Conservation (phyloP, 2,329 filamentous ascomycete species). For the Amauroascus verrucosus region DNA sequence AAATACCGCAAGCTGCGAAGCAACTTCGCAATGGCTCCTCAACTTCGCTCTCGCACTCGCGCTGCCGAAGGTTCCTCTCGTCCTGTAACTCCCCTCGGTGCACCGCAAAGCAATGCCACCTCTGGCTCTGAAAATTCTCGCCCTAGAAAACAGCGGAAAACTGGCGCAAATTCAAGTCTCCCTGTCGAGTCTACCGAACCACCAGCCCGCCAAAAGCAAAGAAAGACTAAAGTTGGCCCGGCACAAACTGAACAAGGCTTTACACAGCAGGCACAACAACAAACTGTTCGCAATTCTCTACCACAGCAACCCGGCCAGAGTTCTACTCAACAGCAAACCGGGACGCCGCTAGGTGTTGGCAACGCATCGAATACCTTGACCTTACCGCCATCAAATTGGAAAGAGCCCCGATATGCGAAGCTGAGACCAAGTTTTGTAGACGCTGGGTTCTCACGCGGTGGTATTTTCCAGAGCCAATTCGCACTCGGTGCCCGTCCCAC, state of each 20-base stretch:
- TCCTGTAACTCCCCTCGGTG: slow-evolving; percentile 25
- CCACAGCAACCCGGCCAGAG: background rate
- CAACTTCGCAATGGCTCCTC: slow-evolving; percentile 25
- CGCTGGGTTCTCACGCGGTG: background rate
- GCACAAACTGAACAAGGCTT: background rate
- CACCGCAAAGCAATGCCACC: slow-evolving; percentile 19
- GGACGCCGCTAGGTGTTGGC: background rate
- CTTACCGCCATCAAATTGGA: background rate
- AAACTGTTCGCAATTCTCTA: background rate
- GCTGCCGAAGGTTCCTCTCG: slow-evolving; percentile 25
- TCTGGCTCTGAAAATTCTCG: slow-evolving; percentile 24
- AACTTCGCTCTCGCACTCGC: slow-evolving; percentile 28
- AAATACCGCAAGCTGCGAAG: slow-evolving; percentile 16
- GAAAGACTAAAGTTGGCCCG: slow-evolving; percentile 11
- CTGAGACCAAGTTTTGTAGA: background rate
- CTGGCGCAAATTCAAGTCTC: slow-evolving; percentile 17
- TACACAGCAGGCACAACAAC: background rate
- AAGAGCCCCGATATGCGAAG: background rate
- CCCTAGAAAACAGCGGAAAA: slow-evolving; percentile 27
- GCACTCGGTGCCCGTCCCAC: slow-evolving; percentile 6
- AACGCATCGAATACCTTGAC: background rate
- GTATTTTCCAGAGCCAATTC: slow-evolving; percentile 5
- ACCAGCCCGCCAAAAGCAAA: slow-evolving; percentile 14
- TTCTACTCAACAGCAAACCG: background rate
- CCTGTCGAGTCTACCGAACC: slow-evolving; percentile 13